These are phyloP conservation scores for Ramaria sp. DNA, from an alignment of 768 basidiomycete genomes.

Conservation along the genomic window DNA sequence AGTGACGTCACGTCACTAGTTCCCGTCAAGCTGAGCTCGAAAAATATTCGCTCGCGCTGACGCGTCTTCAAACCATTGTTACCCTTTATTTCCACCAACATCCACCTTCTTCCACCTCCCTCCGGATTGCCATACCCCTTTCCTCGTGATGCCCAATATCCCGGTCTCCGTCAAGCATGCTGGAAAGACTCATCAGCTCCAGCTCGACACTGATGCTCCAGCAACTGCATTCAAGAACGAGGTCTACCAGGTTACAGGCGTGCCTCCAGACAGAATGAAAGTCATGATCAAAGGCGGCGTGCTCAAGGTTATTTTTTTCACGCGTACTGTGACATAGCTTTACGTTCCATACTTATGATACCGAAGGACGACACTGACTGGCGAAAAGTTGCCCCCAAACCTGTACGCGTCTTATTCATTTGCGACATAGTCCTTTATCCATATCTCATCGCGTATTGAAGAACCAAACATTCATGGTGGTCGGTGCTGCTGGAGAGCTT, in stretches of 20 bases:
- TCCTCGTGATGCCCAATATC: conserved; percentile 47
- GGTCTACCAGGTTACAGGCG: conserved; percentile 72
- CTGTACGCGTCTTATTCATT: conserved; percentile 34
- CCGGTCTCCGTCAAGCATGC: conserved; percentile 85
- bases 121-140: neutral
- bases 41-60: neutral
- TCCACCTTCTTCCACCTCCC: neutral
- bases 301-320: conserved; percentile 50
- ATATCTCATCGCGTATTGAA: conserved; percentile 19
- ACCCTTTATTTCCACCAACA: neutral
- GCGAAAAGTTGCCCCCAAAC: conserved; percentile 75
- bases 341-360: neutral
- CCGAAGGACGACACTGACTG: conserved; percentile 77
- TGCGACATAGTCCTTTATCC: neutral
- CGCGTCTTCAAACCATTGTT: neutral
- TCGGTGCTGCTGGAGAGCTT: conserved; percentile 86
- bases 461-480: conserved; percentile 88
- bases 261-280: conserved; percentile 90
- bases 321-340: conserved; percentile 11
- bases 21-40: neutral
- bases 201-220: conserved; percentile 63
- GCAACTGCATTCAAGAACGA: conserved; percentile 72
- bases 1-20: conserved; percentile 4
- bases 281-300: conserved; percentile 91
- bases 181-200: conserved; percentile 64